Percentiles rank a stretch among this genome's conserved stretches.
Conservation (phyloP, 176 grass and related monocot genomes). For the Juncus effusus region DNA sequence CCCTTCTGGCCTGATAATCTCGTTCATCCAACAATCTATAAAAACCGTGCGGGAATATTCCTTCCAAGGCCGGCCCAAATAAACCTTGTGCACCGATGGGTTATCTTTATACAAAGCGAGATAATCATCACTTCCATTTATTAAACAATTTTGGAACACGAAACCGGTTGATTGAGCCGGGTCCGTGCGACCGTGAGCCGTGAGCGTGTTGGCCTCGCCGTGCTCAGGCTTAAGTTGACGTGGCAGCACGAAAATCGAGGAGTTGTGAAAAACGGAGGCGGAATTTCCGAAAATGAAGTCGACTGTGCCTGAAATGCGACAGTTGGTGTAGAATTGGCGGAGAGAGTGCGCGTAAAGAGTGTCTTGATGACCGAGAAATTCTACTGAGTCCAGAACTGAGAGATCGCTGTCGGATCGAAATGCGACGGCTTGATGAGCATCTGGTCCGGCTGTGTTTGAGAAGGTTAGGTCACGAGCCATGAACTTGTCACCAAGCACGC, state of each 20-base stretch:
- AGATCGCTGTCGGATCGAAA: constrained; percentile 79
- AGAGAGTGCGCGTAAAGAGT: constrained; percentile 81
- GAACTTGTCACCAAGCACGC: constrained; percentile 64
- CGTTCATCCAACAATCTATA: constrained; percentile 46
- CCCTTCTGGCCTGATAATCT: constrained; percentile 73
- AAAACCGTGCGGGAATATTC: constrained; percentile 88
- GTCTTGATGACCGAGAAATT: constrained; percentile 86
- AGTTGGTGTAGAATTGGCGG: constrained; percentile 79
- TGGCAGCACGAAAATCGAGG: constrained; percentile 42
- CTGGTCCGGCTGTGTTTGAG: constrained; percentile 81
- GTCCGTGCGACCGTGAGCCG: constrained; percentile 89
- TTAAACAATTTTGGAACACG: constrained; percentile 57
- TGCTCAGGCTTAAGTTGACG: constrained; percentile 61
- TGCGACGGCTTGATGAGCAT: constrained; percentile 92
- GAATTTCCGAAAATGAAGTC: constrained; percentile 99
- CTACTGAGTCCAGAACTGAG: constrained; percentile 67
- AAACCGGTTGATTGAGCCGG: constrained; percentile 85
- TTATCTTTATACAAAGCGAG: constrained; percentile 45
- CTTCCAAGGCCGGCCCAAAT: constrained; percentile 83
- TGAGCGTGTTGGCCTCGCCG: constrained; percentile 71
- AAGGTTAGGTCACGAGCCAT: constrained; percentile 91
- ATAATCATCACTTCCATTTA: constrained; percentile 94
- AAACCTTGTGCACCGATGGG: constrained; percentile 49
- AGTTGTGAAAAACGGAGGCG: constrained; percentile 57
- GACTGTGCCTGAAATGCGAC: constrained; percentile 84